Evolutionary conservation across 1,284 basidiomycete genomes (phyloP).

Genomic region (Microbotryum intermedium): DNA sequence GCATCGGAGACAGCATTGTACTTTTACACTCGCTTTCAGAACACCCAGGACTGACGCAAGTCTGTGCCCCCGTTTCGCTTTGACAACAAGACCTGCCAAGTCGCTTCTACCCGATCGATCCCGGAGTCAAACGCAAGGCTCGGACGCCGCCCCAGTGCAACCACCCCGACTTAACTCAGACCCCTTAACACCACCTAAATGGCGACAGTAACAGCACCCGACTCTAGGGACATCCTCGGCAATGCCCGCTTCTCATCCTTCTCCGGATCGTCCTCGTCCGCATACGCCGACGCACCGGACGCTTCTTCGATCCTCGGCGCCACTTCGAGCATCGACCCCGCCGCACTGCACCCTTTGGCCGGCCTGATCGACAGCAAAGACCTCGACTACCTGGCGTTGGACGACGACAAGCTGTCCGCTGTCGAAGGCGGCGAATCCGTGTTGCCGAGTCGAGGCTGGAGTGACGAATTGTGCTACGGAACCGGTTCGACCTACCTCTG

Average conservation of each 20-base stretch:
- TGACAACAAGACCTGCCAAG: background rate
- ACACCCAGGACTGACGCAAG: slow-evolving; percentile 2
- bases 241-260: slow-evolving; percentile 17
- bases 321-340: slow-evolving; percentile 72
- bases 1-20: no score
- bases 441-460: slow-evolving; percentile 90
- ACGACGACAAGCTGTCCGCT: slow-evolving; percentile 84
- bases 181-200: background rate
- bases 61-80: no score
- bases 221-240: slow-evolving; percentile 26
- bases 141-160: no score
- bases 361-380: slow-evolving; percentile 58
- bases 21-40: no score
- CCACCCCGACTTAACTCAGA: background rate
- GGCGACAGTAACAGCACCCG: slow-evolving; percentile 11
- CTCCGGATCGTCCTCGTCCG: slow-evolving; percentile 33
- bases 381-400: slow-evolving; percentile 81
- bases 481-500: slow-evolving; percentile 97
- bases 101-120: no score
- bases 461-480: slow-evolving; percentile 98
- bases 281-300: slow-evolving; percentile 53
- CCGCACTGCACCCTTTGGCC: slow-evolving; percentile 81
- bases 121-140: no score
- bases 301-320: slow-evolving; percentile 65
- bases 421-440: slow-evolving; percentile 76